Base-by-base conservation (phyloP, 208 protist species). In the Trypanosoma theileri region DNA sequence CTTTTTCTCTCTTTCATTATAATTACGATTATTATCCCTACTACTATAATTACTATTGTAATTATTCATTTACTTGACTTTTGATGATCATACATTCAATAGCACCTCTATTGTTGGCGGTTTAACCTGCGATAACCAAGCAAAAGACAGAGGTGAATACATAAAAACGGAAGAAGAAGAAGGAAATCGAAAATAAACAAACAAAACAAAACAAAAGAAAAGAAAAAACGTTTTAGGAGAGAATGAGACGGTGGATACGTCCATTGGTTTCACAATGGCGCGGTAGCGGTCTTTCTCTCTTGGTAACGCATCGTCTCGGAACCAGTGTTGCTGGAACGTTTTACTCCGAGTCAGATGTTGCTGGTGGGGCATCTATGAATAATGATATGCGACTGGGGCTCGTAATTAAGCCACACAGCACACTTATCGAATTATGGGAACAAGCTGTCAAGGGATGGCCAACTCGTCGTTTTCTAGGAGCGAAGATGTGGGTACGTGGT, bases 401-500 rank as follows among this genome's bases (percentile, higher is more conserved):
- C 17, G 80, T 94, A 35, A 93, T 96, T 69, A 91, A 91, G 66
- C 91, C 91, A 31, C 88, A 96, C 60, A 94, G 81, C 66, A 94
- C 91, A 48, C 75, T 96, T 50, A 77, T 88, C 4, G 91, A 96
- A 40, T 72, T 96, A 71, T 96, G 91, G 89, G 76, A 82, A 21
- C 91, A 96, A 74, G 88, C 91, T 40, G 72, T 91, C 10, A 81
- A 77, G 54, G 88, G 86, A 67, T 96, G 87, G 86, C 87, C 86
- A 16, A 64, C 64, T 40, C 84, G 91, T 12, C 86, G 91, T 31
- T 96, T 96, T 78, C 65, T 96, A 24, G 91, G 88, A 14, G 76
- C 82, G 26, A 96, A 96, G 61, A 94, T 94, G 86, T 96, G 91
- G 89, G 86, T 93, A 28, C 84, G 86, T 56, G 88, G 91, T 8